A percentile compares a stretch with the other conserved stretches of the same genome.
Conservation (phyloP, 208 protist species). For the Leishmania braziliensis region DNA sequence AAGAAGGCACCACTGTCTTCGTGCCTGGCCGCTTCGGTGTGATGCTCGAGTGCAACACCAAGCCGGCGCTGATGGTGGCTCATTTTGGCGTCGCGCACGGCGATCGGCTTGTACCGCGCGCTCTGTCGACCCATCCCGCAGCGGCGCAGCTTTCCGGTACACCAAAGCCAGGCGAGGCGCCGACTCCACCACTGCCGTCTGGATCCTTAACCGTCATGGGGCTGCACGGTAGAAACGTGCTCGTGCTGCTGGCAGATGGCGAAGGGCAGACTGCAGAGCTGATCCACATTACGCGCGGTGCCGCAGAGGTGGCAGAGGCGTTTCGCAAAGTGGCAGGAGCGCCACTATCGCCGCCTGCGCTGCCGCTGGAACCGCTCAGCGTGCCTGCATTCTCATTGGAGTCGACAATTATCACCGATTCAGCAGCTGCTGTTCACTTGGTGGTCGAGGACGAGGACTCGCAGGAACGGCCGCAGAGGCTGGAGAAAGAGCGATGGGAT, state of each 20-base stretch:
- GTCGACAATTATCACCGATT: neutral
- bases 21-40: slow-evolving; percentile 44
- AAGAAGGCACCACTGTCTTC: slow-evolving; percentile 29
- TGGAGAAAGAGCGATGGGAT: neutral
- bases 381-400: neutral
- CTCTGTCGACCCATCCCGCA: neutral
- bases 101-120: slow-evolving; percentile 23
- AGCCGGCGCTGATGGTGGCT: slow-evolving; percentile 15
- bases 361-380: slow-evolving; percentile 23
- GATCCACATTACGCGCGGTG: slow-evolving; percentile 19
- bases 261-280: slow-evolving; percentile 23
- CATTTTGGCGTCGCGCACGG: slow-evolving; percentile 24
- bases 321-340: slow-evolving; percentile 37
- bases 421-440: neutral
- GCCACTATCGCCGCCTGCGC: slow-evolving; percentile 18
- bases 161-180: neutral
- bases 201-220: slow-evolving; percentile 40
- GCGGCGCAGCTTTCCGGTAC: neutral
- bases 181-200: neutral
- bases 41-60: slow-evolving; percentile 41
- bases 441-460: neutral
- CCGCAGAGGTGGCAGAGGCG: slow-evolving; percentile 20
- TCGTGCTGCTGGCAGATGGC: slow-evolving; percentile 45
- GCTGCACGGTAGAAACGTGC: slow-evolving; percentile 34
- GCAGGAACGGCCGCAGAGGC: neutral